These are phyloP conservation scores for Haplosporangium sp. DNA, from an alignment of 371 early-diverging fungal species.

Conservation along the genomic window DNA sequence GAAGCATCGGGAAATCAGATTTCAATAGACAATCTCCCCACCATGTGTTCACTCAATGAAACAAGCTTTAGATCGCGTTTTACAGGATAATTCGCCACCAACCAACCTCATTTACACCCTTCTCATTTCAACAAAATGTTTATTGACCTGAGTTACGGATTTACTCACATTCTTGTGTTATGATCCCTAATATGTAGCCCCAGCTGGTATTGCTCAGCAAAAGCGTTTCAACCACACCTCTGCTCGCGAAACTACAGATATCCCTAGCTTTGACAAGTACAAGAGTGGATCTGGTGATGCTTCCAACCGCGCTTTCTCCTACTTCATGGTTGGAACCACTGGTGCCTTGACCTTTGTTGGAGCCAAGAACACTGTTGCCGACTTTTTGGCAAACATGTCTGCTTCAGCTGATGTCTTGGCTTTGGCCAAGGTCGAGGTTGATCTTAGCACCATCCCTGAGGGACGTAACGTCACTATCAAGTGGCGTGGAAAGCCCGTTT, in stretches of 20 bases:
- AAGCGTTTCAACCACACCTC: constrained; percentile 63
- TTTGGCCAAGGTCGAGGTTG: constrained; percentile 97
- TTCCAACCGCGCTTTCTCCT: constrained; percentile 86
- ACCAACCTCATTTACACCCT: background rate
- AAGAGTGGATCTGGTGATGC: constrained; percentile 71
- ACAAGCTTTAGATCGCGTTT: background rate
- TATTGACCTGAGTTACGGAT: background rate
- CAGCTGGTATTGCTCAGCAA: constrained; percentile 56
- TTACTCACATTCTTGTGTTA: background rate
- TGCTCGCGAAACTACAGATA: constrained; percentile 63
- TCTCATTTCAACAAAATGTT: background rate
- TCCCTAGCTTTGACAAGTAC: constrained; percentile 78
- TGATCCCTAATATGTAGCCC: constrained; percentile 29
- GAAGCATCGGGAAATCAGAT: constrained; percentile 5
- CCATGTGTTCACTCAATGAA: background rate
- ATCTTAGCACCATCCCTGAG: constrained; percentile 91
- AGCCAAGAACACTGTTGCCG: constrained; percentile 93
- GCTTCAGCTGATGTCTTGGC: constrained; percentile 98
- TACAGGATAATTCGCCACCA: background rate
- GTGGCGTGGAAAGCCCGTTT: constrained; percentile 99
- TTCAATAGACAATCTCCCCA: background rate
- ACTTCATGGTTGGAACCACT: constrained; percentile 95
- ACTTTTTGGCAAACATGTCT: constrained; percentile 91
- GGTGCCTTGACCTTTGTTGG: constrained; percentile 88
- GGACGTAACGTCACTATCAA: constrained; percentile 97